Evolutionary conservation across 345 rosid genomes (phyloP).

Genomic region (Populus pruinosa): DNA sequence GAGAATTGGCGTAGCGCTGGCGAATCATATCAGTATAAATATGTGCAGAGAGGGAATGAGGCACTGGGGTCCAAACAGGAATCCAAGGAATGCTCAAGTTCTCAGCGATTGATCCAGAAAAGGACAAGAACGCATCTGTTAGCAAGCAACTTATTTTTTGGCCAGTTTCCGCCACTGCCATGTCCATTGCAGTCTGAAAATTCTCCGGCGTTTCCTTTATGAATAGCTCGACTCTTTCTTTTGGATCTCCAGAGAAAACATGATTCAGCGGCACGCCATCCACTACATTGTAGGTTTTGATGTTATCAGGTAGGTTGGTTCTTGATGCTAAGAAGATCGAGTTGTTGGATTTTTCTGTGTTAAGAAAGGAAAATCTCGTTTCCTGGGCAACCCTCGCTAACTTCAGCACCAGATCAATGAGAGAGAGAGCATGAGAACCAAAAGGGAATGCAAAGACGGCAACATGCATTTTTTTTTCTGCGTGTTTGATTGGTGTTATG

Average conservation of each 20-base stretch:
- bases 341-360: constrained; percentile 35
- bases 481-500: neutral
- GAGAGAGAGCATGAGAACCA: constrained; percentile 48
- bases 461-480: constrained; percentile 27
- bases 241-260: constrained; percentile 30
- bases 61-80: constrained; percentile 37
- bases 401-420: constrained; percentile 35
- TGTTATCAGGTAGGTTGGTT: constrained; percentile 19
- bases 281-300: constrained; percentile 29
- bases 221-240: constrained; percentile 47
- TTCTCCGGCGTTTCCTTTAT: constrained; percentile 30
- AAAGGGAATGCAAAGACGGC: constrained; percentile 61
- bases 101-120: constrained; percentile 38
- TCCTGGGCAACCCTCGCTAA: constrained; percentile 43
- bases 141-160: constrained; percentile 39
- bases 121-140: constrained; percentile 49
- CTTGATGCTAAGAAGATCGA: constrained; percentile 21
- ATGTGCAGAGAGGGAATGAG: constrained; percentile 43
- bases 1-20: neutral
- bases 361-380: constrained; percentile 51
- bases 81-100: constrained; percentile 47
- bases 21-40: constrained; percentile 34
- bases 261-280: constrained; percentile 32
- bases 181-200: constrained; percentile 26
- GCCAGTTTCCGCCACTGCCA: constrained; percentile 41